Base-by-base conservation (phyloP, 169 alveolate species). In the Eimeria brunetti region DNA sequence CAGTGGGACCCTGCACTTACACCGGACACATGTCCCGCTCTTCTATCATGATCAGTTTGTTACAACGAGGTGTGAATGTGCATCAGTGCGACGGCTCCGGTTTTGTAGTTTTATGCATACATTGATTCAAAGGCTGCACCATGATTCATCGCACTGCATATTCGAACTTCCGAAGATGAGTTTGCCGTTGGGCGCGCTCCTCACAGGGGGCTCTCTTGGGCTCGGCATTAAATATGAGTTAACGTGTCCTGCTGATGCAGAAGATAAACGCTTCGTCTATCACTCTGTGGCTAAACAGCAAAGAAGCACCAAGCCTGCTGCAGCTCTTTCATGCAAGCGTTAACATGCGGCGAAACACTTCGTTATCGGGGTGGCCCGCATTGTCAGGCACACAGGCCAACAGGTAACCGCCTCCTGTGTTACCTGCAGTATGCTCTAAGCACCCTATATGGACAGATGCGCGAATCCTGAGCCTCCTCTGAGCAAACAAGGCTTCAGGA, bases 1-100 rank as follows among this genome's bases (percentile, higher is more conserved):
- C 92, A 86, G 92, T 86, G 92, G 92, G 73, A 56, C 33, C 92
- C 92, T n/a, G 92, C 75, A 8, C 92, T 86, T 38, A 16, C 92
- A 27, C 67, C 92, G 12, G 83, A 86, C 92, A 86, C 92, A 22
- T 86, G 92, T 56, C 92, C 92, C 22, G 92, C 92, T 24, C 81
- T 86, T 49, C 67, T 86, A 36, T 86, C 92, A 1, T 86, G 60
- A 58, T 33, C 33, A 24, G 8, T 51, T 60, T 30, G 64, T 20
- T 41, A n/a, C 90, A 83, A 53, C 67, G 90, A 36, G 53, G 51
- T 83, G 58, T 22, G 6, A 56, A 56, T 18, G 46, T 18, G 51
- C 90, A 53, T 56, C 20, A 53, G 75, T 60, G 71, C 76, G 2
- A 1, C 22, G 18, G 83, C 33, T 69, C 80, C 30, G 33, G 51